A percentile compares a stretch with the other conserved stretches of the same genome.
These are phyloP conservation scores for Geotrichum klebahnii DNA, from an alignment of 1,139 yeast species.

Conservation along the genomic window DNA sequence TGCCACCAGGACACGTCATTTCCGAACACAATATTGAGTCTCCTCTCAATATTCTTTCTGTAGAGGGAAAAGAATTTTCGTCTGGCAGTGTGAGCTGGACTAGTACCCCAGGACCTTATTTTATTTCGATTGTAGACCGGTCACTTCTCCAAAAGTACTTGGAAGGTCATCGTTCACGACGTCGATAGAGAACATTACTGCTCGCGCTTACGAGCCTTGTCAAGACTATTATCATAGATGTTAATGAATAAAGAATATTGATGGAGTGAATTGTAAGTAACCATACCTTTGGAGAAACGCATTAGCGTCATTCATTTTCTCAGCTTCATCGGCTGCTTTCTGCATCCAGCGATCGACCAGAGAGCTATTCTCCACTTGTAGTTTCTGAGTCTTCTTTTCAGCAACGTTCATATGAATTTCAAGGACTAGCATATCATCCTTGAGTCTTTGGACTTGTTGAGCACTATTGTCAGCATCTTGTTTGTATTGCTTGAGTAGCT, in stretches of 20 bases:
- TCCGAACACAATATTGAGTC: slow-evolving; percentile 51
- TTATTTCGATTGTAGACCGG: slow-evolving; percentile 63
- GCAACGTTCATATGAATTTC: slow-evolving; percentile 69
- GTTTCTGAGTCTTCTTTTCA: slow-evolving; percentile 43
- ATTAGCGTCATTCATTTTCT: slow-evolving; percentile 55
- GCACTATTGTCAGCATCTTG: slow-evolving; percentile 28
- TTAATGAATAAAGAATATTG: slow-evolving; percentile 2
- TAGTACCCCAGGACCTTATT: slow-evolving; percentile 75
- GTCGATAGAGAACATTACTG: background rate
- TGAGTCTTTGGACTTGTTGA: slow-evolving; percentile 55
- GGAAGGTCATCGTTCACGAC: slow-evolving; percentile 9
- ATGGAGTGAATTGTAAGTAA: background rate
- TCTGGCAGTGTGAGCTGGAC: slow-evolving; percentile 87
- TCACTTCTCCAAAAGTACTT: slow-evolving; percentile 27
- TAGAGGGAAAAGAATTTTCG: slow-evolving; percentile 61
- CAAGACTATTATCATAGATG: slow-evolving; percentile 12
- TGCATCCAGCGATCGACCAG: slow-evolving; percentile 60
- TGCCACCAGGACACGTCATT: slow-evolving; percentile 51
- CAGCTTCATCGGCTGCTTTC: slow-evolving; percentile 56
- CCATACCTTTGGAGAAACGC: slow-evolving; percentile 40
- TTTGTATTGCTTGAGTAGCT: slow-evolving; percentile 26
- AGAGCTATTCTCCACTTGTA: slow-evolving; percentile 44
- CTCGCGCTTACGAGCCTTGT: slow-evolving; percentile 8
- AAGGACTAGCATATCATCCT: slow-evolving; percentile 66
- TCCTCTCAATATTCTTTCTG: slow-evolving; percentile 58